Evolutionary conservation across 2,329 filamentous ascomycete genomes (phyloP).

Genomic region (Macroventuria anomochaeta): DNA sequence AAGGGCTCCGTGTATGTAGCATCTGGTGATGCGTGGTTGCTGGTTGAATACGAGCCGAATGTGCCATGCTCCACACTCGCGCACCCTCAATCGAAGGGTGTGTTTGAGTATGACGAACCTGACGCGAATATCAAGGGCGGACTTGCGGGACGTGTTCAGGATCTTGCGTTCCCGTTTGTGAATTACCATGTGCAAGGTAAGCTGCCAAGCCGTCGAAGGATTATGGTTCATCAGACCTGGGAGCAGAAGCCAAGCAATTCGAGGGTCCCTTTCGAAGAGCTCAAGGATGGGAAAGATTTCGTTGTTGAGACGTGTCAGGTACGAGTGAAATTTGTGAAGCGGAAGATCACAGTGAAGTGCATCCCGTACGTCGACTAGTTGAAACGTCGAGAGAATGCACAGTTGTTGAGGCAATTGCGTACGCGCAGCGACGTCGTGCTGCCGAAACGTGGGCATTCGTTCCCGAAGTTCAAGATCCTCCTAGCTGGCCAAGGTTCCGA

Average conservation of each 20-base stretch:
- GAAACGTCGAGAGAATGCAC: neutral
- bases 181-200: neutral
- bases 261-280: neutral
- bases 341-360: neutral
- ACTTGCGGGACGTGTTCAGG: neutral
- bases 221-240: neutral
- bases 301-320: neutral
- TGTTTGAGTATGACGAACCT: neutral
- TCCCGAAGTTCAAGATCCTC: neutral
- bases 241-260: neutral
- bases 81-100: neutral
- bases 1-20: neutral
- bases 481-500: neutral
- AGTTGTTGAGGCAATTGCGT: neutral
- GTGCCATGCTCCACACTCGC: neutral
- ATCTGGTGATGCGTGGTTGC: neutral
- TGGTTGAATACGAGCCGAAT: neutral
- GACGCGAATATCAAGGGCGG: neutral
- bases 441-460: too few species aligned
- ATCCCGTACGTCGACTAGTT: neutral
- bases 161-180: neutral
- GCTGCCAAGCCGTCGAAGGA: neutral
- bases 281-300: neutral
- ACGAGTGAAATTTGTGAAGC: neutral
- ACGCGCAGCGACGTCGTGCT: too few species aligned